Evolutionary conservation across 2,329 filamentous ascomycete species (phyloP).

Genomic region (Exophiala sp.): DNA sequence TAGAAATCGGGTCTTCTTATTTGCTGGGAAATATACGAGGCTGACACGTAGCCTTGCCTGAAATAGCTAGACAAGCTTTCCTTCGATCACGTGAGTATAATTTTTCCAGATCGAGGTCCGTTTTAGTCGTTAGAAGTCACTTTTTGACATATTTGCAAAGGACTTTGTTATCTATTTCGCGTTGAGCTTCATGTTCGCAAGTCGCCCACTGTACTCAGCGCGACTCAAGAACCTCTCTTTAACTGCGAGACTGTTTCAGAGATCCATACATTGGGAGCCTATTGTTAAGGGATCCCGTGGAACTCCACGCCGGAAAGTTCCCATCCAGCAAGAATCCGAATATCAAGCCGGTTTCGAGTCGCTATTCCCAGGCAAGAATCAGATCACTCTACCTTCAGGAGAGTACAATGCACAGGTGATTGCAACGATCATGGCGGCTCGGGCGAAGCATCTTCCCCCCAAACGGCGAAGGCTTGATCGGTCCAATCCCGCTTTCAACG

Average conservation of each 20-base stretch:
- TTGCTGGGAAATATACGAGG: background rate
- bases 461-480: slow-evolving; percentile 6
- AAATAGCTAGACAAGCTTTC: background rate
- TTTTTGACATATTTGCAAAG: background rate
- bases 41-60: background rate
- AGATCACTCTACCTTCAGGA: background rate
- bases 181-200: slow-evolving; percentile 1
- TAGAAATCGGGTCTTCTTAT: slow-evolving; percentile 2
- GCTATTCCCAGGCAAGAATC: background rate
- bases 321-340: no score
- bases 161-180: background rate
- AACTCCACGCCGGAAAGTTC: no score
- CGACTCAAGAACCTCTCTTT: background rate
- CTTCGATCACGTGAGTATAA: slow-evolving; percentile 5
- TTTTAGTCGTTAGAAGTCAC: background rate
- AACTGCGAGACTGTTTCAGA: background rate
- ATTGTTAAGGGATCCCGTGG: background rate
- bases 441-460: background rate
- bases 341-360: no score
- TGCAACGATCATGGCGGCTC: slow-evolving; percentile 9
- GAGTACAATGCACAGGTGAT: slow-evolving; percentile 16
- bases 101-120: slow-evolving; percentile 4
- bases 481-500: background rate
- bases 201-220: background rate
- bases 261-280: background rate